Base-by-base conservation (phyloP, 768 basidiomycete species). In the Naganishia vishniacii region DNA sequence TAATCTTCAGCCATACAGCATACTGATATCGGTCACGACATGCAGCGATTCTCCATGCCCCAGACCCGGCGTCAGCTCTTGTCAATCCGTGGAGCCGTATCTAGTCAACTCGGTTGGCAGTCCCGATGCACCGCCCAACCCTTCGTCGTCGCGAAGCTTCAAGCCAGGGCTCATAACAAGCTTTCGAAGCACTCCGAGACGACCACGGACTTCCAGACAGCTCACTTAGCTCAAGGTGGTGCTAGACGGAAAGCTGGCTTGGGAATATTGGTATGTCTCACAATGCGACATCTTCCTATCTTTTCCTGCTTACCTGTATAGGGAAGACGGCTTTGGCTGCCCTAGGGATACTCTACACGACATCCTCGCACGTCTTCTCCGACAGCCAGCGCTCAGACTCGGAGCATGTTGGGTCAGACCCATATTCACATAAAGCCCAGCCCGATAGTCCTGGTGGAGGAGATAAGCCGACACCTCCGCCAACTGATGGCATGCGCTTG, bases 381-480 rank as follows among this genome's bases (percentile, higher is more conserved):
- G 53, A 56, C 34, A 56, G 53, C 15, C 34, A 56, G 12, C 4
- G 9, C 34, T 56, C 53, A 6, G 53, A 56, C 12, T 56, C 53
- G 1, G 53, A 56, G 15, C 53, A 56, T 40, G 53, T 56, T n/a
- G 53, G 34, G 1, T 56, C 53, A 16, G 53, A 56, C 25, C 53
- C 53, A 40, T 56, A 56, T 16, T 23, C 40, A 4, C 53, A 41
- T 25, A 56, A 56, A 37, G 34, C 37, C 2, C 53, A 56, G 6
- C 53, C 53, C 18, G 53, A 56, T 26, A 26, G 53, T 20, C 53
- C 53, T 12, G 5, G 25, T 8, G 28, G 6, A 8, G 53, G 53
- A 25, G 53, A 34, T 23, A 56, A 61, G 31, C 60, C 65, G 45
- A 40, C 61, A 34, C 59, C 65, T 3, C 23, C 59, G 18, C 46